Conservation (phyloP, 306 rosid genomes). For the Neltuma alba region DNA sequence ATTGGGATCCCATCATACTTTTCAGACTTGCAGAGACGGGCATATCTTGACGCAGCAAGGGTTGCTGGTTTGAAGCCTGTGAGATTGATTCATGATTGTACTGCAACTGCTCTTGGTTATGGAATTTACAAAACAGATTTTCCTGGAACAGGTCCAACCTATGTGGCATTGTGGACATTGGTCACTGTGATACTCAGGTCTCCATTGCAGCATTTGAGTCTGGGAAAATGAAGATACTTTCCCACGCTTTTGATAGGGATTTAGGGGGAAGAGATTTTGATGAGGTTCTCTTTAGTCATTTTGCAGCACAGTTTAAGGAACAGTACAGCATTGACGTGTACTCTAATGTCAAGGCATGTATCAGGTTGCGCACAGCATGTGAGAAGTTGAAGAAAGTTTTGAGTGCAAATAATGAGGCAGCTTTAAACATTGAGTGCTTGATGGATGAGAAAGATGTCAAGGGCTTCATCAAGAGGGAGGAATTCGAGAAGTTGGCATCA, state of each 20-base stretch:
- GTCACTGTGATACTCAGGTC: slow-evolving; percentile 95
- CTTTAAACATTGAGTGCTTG: slow-evolving; percentile 91
- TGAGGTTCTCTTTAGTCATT: slow-evolving; percentile 82
- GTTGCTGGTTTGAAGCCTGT: slow-evolving; percentile 88
- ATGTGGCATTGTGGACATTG: slow-evolving; percentile 86
- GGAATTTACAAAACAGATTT: slow-evolving; percentile 86
- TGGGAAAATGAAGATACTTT: slow-evolving; percentile 78
- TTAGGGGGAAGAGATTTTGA: slow-evolving; percentile 97
- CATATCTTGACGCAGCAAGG: slow-evolving; percentile 78
- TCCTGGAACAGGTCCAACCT: slow-evolving; percentile 44
- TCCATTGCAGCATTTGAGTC: slow-evolving; percentile 71
- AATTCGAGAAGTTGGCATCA: slow-evolving; percentile 79
- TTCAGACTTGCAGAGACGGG: slow-evolving; percentile 81
- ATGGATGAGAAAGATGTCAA: slow-evolving; percentile 99
- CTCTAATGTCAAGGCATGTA: slow-evolving; percentile 77
- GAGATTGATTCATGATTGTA: slow-evolving; percentile 91
- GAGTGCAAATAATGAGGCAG: slow-evolving; percentile 96
- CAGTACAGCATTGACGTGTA: slow-evolving; percentile 71
- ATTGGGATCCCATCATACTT: slow-evolving; percentile 91
- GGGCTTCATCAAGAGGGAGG: slow-evolving; percentile 91
- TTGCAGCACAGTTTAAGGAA: slow-evolving; percentile 75
- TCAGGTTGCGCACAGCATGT: slow-evolving; percentile 81
- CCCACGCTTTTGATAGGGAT: slow-evolving; percentile 77
- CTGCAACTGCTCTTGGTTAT: slow-evolving; percentile 97
- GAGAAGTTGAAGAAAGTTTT: slow-evolving; percentile 95